These are phyloP conservation scores for Debaryomyces sp. DNA, from an alignment of 1,139 yeast species.

Conservation along the genomic window DNA sequence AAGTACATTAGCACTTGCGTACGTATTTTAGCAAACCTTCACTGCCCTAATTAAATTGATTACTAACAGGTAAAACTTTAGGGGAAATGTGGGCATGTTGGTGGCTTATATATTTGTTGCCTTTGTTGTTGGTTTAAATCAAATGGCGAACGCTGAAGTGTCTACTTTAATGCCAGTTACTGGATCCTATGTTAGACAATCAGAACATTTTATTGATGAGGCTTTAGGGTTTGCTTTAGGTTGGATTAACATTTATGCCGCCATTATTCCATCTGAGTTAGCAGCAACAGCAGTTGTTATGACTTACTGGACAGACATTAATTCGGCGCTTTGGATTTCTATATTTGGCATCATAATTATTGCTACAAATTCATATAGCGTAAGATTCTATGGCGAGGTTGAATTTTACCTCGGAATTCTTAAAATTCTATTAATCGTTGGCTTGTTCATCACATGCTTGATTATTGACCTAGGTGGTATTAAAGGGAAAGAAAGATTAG, in stretches of 20 bases:
- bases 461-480: slow-evolving; percentile 38
- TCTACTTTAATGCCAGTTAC: slow-evolving; percentile 34
- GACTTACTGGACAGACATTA: slow-evolving; percentile 25
- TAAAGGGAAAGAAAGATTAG: slow-evolving; percentile 25
- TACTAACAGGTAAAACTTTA: not conserved
- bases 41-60: slow-evolving; percentile 15
- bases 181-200: slow-evolving; percentile 29
- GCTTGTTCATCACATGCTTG: slow-evolving; percentile 28
- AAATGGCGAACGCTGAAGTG: slow-evolving; percentile 28
- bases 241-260: slow-evolving; percentile 20
- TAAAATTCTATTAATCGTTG: slow-evolving; percentile 28
- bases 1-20: slow-evolving; percentile 19
- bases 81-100: not conserved
- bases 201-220: slow-evolving; percentile 30
- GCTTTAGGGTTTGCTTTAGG: slow-evolving; percentile 32
- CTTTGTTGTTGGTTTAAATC: not conserved
- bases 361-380: slow-evolving; percentile 25
- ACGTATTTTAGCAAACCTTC: slow-evolving; percentile 4
- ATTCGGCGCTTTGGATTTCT: slow-evolving; percentile 31
- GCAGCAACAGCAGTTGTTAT: slow-evolving; percentile 31
- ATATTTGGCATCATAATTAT: slow-evolving; percentile 28
- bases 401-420: slow-evolving; percentile 34
- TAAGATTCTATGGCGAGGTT: slow-evolving; percentile 35
- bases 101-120: not conserved
- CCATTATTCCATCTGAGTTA: slow-evolving; percentile 25